These are phyloP conservation scores for Neonectria sp. DNA, from an alignment of 2,329 filamentous ascomycete genomes.

Conservation along the genomic window DNA sequence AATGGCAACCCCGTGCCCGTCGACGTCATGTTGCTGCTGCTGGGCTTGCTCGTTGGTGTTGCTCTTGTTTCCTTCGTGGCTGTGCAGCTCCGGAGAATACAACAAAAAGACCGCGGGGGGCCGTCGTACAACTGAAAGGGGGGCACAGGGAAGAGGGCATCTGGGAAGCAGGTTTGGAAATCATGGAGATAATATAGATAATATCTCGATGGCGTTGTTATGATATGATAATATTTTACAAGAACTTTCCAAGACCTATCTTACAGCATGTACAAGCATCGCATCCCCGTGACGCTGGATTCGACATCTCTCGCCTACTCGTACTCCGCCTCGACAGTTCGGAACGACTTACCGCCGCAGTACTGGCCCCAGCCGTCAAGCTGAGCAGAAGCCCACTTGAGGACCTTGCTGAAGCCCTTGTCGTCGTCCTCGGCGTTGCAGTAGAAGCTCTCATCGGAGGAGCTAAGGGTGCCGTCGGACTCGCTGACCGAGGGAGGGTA, in stretches of 20 bases:
- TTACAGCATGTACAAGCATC: neutral
- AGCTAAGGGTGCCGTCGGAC: slow-evolving; percentile 40
- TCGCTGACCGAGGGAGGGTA: slow-evolving; percentile 49
- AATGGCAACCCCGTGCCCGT: slow-evolving; percentile 81
- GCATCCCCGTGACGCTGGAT: neutral
- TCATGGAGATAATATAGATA: neutral
- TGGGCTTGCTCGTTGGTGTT: slow-evolving; percentile 76
- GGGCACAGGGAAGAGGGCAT: no score
- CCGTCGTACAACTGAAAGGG: slow-evolving; percentile 30
- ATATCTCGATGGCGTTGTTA: neutral
- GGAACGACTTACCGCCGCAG: slow-evolving; percentile 46
- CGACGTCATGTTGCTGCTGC: slow-evolving; percentile 76
- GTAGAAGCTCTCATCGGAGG: slow-evolving; percentile 46
- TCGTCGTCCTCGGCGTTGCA: slow-evolving; percentile 46
- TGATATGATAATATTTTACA: slow-evolving; percentile 1
- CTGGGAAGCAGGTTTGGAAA: neutral
- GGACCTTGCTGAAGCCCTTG: slow-evolving; percentile 50
- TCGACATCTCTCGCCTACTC: slow-evolving; percentile 22
- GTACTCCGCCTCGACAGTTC: slow-evolving; percentile 41
- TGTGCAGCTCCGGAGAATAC: slow-evolving; percentile 55
- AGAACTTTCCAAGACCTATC: neutral
- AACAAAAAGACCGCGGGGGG: slow-evolving; percentile 45
- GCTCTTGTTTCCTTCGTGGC: slow-evolving; percentile 78
- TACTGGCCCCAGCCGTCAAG: slow-evolving; percentile 54
- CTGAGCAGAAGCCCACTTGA: slow-evolving; percentile 51